Percentiles rank a stretch among this genome's conserved stretches.
phyloP scores from a whole-genome alignment of 306 rosid species.

The Senna tora region DNA sequence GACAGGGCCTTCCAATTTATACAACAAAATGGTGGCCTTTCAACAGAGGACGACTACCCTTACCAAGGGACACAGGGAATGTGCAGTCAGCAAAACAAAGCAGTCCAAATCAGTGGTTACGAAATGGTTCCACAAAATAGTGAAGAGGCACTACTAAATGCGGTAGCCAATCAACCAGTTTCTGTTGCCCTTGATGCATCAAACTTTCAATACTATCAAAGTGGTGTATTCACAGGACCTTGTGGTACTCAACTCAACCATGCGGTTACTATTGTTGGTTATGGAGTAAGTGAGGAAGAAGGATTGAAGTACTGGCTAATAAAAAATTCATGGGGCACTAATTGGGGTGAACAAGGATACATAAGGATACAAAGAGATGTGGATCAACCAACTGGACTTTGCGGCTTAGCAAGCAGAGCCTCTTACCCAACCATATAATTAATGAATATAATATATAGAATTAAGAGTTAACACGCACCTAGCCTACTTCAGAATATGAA shows the following conservation, averaged over 20 bases:
- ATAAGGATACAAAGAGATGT: conserved; percentile 26
- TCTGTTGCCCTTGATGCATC: conserved; percentile 4
- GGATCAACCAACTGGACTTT: conserved; percentile 34
- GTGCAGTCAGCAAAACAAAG: conserved; percentile 2
- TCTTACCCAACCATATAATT: background rate
- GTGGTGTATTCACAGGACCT: conserved; percentile 24
- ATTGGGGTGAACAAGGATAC: conserved; percentile 47
- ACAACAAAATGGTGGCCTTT: conserved; percentile 22
- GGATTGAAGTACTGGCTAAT: conserved; percentile 42
- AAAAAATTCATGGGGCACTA: conserved; percentile 45
- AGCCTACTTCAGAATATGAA: too few species aligned
- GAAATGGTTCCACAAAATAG: conserved; percentile 34
- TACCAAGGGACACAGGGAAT: conserved; percentile 9
- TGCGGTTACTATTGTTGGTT: conserved; percentile 23
- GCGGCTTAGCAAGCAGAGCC: conserved; percentile 33
- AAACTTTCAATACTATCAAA: conserved; percentile 27
- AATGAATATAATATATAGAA: too few species aligned
- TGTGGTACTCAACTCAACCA: conserved; percentile 30
- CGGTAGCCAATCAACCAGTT: conserved; percentile 37
- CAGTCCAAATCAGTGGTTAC: conserved; percentile 10
- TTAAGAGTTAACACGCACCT: too few species aligned
- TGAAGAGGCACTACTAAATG: conserved; percentile 26
- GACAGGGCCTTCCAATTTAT: conserved; percentile 36
- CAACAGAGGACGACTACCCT: conserved; percentile 37
- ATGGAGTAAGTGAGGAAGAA: conserved; percentile 25